Percentiles rank a stretch among this genome's conserved stretches.
These are phyloP conservation scores for Copromyces sp. DNA, from an alignment of 495 filamentous ascomycete species.

Conservation along the genomic window DNA sequence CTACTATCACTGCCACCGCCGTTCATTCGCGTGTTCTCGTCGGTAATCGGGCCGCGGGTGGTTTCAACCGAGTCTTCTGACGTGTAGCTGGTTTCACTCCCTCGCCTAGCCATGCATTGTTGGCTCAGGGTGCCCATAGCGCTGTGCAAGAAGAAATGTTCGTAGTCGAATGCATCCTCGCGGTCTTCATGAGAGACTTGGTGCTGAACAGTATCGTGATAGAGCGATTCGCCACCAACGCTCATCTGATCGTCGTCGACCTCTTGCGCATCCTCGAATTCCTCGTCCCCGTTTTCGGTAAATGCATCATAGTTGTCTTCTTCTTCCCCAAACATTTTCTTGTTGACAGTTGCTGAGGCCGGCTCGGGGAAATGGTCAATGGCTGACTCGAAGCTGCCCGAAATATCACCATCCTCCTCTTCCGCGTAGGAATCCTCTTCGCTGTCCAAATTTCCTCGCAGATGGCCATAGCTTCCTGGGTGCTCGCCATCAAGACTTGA, in stretches of 20 bases:
- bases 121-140: slow-evolving; percentile 63
- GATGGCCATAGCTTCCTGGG: background rate
- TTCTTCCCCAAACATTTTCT: slow-evolving; percentile 2
- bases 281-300: slow-evolving; percentile 26
- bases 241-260: slow-evolving; percentile 29
- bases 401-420: background rate
- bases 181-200: slow-evolving; percentile 76
- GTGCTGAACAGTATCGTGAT: slow-evolving; percentile 45
- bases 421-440: background rate
- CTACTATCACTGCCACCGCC: background rate
- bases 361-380: slow-evolving; percentile 6
- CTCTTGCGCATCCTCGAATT: slow-evolving; percentile 8
- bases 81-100: slow-evolving; percentile 45
- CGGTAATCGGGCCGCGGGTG: slow-evolving; percentile 41
- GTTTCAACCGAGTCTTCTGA: slow-evolving; percentile 71
- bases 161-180: slow-evolving; percentile 94
- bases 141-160: slow-evolving; percentile 88
- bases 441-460: background rate
- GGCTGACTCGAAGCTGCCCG: slow-evolving; percentile 3
- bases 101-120: slow-evolving; percentile 33
- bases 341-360: background rate
- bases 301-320: slow-evolving; percentile 28
- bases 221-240: slow-evolving; percentile 44
- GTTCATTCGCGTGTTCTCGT: background rate
- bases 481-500: slow-evolving; percentile 19